Evolutionary conservation across 306 rosid genomes (phyloP).

Genomic region (Lagenaria siceraria): DNA sequence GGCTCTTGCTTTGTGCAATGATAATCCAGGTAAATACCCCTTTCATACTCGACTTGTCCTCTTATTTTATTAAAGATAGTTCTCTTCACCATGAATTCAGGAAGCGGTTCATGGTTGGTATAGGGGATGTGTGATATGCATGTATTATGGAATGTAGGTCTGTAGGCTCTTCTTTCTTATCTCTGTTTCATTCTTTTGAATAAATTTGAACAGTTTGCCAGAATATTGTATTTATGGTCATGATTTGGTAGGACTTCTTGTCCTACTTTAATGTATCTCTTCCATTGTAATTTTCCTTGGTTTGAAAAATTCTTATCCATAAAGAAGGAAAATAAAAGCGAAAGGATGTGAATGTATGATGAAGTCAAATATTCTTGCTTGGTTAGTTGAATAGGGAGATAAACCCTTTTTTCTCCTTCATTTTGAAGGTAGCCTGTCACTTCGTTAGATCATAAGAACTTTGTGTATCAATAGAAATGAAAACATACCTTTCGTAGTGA

Average conservation of each 20-base stretch:
- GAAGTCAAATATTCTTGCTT: background rate
- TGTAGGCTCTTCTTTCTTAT: background rate
- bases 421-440: background rate
- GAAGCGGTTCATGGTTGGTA: background rate
- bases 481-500: too few relatives aligned
- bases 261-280: background rate
- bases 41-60: background rate
- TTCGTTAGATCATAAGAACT: background rate
- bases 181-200: background rate
- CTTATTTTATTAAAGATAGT: background rate
- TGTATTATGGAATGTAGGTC: background rate
- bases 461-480: background rate
- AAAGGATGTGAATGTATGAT: background rate
- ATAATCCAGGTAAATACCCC: background rate
- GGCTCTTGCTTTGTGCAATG: slow-evolving; percentile 29
- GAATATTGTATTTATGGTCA: background rate
- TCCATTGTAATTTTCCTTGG: background rate
- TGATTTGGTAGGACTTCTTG: background rate
- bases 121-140: background rate
- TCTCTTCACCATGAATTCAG: background rate
- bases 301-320: background rate
- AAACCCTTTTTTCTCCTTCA: background rate
- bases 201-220: background rate
- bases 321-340: background rate
- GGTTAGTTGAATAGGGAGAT: background rate